Evolutionary conservation across 2,329 filamentous ascomycete genomes (phyloP), one percentile per base, ranked within the genome.

Genomic region (Tolypocladium tundrense): DNA sequence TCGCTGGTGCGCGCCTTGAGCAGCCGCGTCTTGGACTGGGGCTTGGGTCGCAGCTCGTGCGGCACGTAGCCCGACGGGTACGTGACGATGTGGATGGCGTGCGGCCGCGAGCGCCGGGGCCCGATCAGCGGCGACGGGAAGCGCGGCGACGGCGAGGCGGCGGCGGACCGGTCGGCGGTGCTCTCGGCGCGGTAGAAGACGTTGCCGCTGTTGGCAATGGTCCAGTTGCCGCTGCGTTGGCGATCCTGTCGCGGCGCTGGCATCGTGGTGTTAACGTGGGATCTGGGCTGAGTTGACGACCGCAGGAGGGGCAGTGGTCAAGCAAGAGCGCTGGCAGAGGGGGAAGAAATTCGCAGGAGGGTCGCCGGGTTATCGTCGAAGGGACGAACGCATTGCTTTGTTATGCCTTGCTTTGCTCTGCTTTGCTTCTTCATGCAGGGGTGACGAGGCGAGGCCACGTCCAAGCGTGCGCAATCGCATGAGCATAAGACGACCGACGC

Each of bases 11-110:
- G 35, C 8, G 42, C 41, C 41, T 37, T 54, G 43, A 59, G 57
- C 21, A 51, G 42, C 33, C 43, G 54, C 9, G 56, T 43, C 33
- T 50, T 54, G 16, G 53, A 55, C 14, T 39, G 60, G 37, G 57
- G 41, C 53, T 58, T 59, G 24, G 62, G 58, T 16, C 75, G 73
- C 51, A 79, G 64, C 58, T 80, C 77, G 59, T 72, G 70, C 21
- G 77, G 77, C 31, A 79, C 68, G 65, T 76, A 76, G 56, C 74
- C 74, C 2, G 73, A 64, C 3, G 74, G 74, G 57, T 72, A 76
- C 35, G 72, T 75, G 60, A 75, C 63, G 56, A 76, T 73, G 66
- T 76, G 73, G 57, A 76, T 76, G 42, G 73, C 69, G 62, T 76
- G 73, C 13, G 73, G 73, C 41, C 74, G 68, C 41, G 69, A 66